These are phyloP conservation scores for Schwanniomyces vanrijiae DNA, from an alignment of 805 yeast species.

Conservation along the genomic window DNA sequence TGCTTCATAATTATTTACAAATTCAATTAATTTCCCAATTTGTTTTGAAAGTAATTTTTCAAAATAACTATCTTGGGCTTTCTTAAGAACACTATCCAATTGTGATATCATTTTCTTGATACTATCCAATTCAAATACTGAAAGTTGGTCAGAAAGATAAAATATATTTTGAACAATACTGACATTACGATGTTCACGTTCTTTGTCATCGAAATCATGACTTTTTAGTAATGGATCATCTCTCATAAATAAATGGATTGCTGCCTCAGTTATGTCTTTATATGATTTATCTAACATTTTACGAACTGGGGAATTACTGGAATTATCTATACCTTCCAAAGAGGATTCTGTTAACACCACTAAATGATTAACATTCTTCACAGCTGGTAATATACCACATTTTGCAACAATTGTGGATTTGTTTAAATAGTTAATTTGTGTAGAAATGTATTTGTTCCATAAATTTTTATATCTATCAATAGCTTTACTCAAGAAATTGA, in stretches of 20 bases:
- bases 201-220: conserved; percentile 44
- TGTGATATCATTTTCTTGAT: conserved; percentile 21
- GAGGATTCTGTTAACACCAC: conserved; percentile 34
- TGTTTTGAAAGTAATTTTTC: conserved; percentile 39
- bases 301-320: conserved; percentile 18
- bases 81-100: conserved; percentile 27
- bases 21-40: conserved; percentile 67
- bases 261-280: conserved; percentile 30
- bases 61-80: conserved; percentile 32
- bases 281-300: conserved; percentile 30
- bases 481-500: conserved; percentile 49
- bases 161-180: conserved; percentile 40
- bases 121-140: conserved; percentile 22
- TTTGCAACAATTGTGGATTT: conserved; percentile 36
- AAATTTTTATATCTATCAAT: conserved; percentile 48
- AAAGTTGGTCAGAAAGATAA: conserved; percentile 32
- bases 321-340: conserved; percentile 18
- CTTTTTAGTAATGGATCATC: conserved; percentile 46
- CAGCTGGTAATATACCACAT: conserved; percentile 34
- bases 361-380: conserved; percentile 34
- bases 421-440: conserved; percentile 46
- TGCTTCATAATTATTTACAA: conserved; percentile 63
- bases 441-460: conserved; percentile 62
- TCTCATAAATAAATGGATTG: conserved; percentile 32
- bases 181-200: conserved; percentile 40